Evolutionary conservation across 495 filamentous ascomycete genomes (phyloP).

Genomic region (Aspergillus wentii): DNA sequence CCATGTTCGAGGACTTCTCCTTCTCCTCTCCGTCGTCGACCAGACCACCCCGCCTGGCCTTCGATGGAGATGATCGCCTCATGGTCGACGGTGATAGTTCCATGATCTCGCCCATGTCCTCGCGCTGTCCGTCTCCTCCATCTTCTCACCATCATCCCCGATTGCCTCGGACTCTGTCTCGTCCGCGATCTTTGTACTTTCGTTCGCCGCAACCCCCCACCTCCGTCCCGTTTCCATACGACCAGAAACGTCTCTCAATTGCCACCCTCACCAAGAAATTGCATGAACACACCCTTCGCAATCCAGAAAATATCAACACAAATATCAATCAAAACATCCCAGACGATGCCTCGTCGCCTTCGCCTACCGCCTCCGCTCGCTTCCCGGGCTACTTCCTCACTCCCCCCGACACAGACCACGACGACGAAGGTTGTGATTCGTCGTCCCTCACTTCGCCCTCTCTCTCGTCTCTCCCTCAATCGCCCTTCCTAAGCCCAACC

Average conservation of each 20-base stretch:
- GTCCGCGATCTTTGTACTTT: constrained; percentile 31
- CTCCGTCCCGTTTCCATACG: constrained; percentile 40
- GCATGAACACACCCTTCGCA: constrained; percentile 39
- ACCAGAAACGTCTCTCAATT: constrained; percentile 39
- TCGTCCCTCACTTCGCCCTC: constrained; percentile 7
- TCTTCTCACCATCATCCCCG: constrained; percentile 21
- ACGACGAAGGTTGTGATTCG: constrained; percentile 26
- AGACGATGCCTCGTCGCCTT: constrained; percentile 9
- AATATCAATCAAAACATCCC: constrained; percentile 3
- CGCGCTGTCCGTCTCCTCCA: constrained; percentile 42
- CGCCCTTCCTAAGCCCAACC: constrained; percentile 32
- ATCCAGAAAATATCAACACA: constrained; percentile 9
- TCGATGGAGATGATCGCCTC: constrained; percentile 34
- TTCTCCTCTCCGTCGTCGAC: constrained; percentile 38
- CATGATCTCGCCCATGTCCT: constrained; percentile 40
- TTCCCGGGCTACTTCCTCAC: constrained; percentile 35
- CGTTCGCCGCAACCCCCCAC: constrained; percentile 35
- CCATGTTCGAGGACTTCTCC: constrained; percentile 46
- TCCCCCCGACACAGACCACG: constrained; percentile 40
- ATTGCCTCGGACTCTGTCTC: constrained; percentile 26
- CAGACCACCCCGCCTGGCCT: constrained; percentile 23
- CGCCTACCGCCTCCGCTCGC: constrained; percentile 4
- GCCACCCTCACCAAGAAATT: constrained; percentile 40
- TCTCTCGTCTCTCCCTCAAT: constrained; percentile 11
- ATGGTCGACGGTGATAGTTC: constrained; percentile 36